Conservation (phyloP, 2,329 filamentous ascomycete species). For the Chaetomium globosum region DNA sequence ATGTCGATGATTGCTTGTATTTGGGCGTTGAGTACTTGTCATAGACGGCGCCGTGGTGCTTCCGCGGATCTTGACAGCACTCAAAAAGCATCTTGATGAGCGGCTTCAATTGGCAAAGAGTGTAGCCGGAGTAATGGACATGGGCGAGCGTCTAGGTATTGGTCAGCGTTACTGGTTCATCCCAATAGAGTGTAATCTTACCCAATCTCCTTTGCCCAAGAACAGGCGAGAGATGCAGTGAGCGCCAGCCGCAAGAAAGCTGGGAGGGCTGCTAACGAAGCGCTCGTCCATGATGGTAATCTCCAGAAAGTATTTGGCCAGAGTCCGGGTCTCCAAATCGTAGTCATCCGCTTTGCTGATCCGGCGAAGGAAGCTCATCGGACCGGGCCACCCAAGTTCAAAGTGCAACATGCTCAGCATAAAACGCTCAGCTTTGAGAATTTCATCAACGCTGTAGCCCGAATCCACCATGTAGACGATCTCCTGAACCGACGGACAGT, state of each 20-base stretch:
- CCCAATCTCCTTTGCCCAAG: slow-evolving; percentile 90
- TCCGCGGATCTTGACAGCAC: slow-evolving; percentile 78
- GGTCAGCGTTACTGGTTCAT: slow-evolving; percentile 42
- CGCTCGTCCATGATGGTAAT: slow-evolving; percentile 97
- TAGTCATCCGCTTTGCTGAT: slow-evolving; percentile 99
- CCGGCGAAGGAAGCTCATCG: slow-evolving; percentile 95
- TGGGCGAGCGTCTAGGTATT: slow-evolving; percentile 70
- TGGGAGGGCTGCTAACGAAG: slow-evolving; percentile 87
- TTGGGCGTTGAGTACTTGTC: slow-evolving; percentile 89
- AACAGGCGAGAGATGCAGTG: slow-evolving; percentile 90
- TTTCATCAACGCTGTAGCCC: slow-evolving; percentile 86
- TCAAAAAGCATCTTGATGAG: slow-evolving; percentile 79
- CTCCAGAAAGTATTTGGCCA: slow-evolving; percentile 98
- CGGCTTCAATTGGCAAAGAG: slow-evolving; percentile 77
- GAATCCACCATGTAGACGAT: slow-evolving; percentile 98
- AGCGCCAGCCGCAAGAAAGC: slow-evolving; percentile 86
- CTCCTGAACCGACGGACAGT: slow-evolving; percentile 90
- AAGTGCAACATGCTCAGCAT: slow-evolving; percentile 97
- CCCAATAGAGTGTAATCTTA: slow-evolving; percentile 54
- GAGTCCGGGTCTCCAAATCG: slow-evolving; percentile 88
- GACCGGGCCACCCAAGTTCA: slow-evolving; percentile 95
- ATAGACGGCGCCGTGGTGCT: slow-evolving; percentile 83
- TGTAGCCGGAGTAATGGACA: slow-evolving; percentile 92
- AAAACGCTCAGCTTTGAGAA: slow-evolving; percentile 95
- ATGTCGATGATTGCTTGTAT: slow-evolving; percentile 81